Evolutionary conservation across 108 stramenopile genomes (phyloP).

Genomic region (Schizochytrium sp.): DNA sequence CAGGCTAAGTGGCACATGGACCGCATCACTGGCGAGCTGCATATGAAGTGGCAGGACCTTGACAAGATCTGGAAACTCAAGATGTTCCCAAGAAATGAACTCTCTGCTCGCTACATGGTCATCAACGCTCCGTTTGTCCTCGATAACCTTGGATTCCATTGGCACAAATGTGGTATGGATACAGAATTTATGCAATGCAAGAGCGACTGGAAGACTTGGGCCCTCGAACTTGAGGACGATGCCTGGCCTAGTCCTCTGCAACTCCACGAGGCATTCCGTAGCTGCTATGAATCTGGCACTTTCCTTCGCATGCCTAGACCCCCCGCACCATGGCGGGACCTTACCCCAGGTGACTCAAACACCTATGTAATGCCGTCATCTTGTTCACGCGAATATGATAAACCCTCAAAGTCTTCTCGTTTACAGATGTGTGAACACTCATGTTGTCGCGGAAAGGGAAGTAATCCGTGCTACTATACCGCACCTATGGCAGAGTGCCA

Average conservation of each 20-base stretch:
- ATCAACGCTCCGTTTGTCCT: neutral
- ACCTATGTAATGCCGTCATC: neutral
- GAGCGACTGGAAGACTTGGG: neutral
- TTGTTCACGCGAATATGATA: neutral
- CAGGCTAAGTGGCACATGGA: constrained; percentile 15
- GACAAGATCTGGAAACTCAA: neutral
- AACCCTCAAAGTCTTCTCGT: neutral
- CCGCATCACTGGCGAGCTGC: neutral
- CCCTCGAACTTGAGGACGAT: neutral
- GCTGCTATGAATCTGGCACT: neutral
- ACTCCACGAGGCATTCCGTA: neutral
- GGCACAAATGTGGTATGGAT: constrained; percentile 6
- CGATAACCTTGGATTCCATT: constrained; percentile 40
- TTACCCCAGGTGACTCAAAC: neutral
- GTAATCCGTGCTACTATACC: neutral
- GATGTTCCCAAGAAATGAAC: neutral
- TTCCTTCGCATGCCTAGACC: neutral
- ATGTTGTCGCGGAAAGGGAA: neutral
- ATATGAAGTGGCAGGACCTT: neutral
- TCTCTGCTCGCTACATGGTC: neutral
- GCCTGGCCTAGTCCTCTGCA: constrained; percentile 33
- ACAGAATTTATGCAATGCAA: neutral
- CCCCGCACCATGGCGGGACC: constrained; percentile 50
- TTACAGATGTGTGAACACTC: neutral
- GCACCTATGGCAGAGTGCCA: neutral